Percentiles rank a stretch among this genome's conserved stretches.
These are phyloP conservation scores for Jasminum sambac DNA, from an alignment of 257 asterid species.

Conservation along the genomic window DNA sequence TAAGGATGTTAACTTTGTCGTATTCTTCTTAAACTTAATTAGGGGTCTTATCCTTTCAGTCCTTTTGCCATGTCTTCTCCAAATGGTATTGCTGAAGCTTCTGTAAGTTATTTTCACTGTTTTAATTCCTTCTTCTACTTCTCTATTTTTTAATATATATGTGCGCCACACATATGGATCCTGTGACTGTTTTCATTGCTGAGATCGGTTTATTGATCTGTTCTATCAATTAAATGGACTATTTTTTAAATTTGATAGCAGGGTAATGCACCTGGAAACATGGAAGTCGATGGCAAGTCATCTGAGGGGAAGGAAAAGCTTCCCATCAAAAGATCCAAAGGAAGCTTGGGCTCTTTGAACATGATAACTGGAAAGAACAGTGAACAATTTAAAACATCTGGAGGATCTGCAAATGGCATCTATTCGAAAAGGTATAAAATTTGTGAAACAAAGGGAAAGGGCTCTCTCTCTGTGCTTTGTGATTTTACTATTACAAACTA, in stretches of 20 bases:
- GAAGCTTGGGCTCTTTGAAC: slow-evolving; percentile 54
- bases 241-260: slow-evolving; percentile 5
- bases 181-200: neutral
- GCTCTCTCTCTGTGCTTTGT: neutral
- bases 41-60: slow-evolving; percentile 90
- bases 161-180: neutral
- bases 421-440: slow-evolving; percentile 54
- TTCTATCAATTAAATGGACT: neutral
- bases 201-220: neutral
- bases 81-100: slow-evolving; percentile 56
- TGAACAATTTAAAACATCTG: slow-evolving; percentile 50
- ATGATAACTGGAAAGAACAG: slow-evolving; percentile 45
- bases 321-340: slow-evolving; percentile 56
- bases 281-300: slow-evolving; percentile 43
- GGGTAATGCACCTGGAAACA: slow-evolving; percentile 42
- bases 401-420: slow-evolving; percentile 58
- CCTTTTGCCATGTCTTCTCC: slow-evolving; percentile 74
- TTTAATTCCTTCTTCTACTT: neutral
- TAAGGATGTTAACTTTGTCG: slow-evolving; percentile 6
- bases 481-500: neutral
- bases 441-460: neutral
- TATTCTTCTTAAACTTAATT: slow-evolving; percentile 7
- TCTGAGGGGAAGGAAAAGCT: slow-evolving; percentile 56
- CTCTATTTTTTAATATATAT: neutral
- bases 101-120: slow-evolving; percentile 39